Evolutionary conservation across 2,329 filamentous ascomycete species (phyloP).

Genomic region (Fusarium liriodendri): DNA sequence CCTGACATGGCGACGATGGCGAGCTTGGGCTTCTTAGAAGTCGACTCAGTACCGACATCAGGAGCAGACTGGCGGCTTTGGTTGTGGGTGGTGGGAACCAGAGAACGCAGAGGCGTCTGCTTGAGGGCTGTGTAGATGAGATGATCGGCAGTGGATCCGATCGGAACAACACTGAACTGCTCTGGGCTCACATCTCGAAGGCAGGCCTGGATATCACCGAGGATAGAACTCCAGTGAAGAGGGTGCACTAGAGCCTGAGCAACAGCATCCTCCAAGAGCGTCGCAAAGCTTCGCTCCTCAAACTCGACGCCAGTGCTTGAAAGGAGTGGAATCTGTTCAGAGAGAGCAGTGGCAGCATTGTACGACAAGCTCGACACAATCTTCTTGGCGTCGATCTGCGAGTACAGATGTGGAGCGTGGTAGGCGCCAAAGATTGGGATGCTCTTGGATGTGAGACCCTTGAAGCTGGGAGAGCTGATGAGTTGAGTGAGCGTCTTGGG

Average conservation of each 20-base stretch:
- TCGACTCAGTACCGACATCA: accelerated
- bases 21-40: slow-evolving; percentile 27
- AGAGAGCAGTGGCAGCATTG: not conserved
- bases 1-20: slow-evolving; percentile 76
- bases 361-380: slow-evolving; percentile 13
- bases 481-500: slow-evolving; percentile 28
- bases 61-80: accelerated
- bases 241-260: slow-evolving; percentile 20
- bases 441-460: slow-evolving; percentile 11
- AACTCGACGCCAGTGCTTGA: slow-evolving; percentile 9
- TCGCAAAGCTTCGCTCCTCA: slow-evolving; percentile 24
- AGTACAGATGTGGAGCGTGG: slow-evolving; percentile 35
- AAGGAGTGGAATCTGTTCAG: slow-evolving; percentile 13
- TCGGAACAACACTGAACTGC: slow-evolving; percentile 14
- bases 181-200: not conserved
- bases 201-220: slow-evolving; percentile 10
- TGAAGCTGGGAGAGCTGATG: slow-evolving; percentile 1
- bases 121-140: slow-evolving; percentile 36
- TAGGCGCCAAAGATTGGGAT: slow-evolving; percentile 36
- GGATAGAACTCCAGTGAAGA: slow-evolving; percentile 28
- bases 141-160: slow-evolving; percentile 30
- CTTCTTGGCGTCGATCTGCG: slow-evolving; percentile 13
- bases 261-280: slow-evolving; percentile 27
- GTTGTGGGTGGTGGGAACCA: not conserved
- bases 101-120: slow-evolving; percentile 21